phyloP scores from a whole-genome alignment of 306 rosid genomes.

The Casuarina equisetifolia region DNA sequence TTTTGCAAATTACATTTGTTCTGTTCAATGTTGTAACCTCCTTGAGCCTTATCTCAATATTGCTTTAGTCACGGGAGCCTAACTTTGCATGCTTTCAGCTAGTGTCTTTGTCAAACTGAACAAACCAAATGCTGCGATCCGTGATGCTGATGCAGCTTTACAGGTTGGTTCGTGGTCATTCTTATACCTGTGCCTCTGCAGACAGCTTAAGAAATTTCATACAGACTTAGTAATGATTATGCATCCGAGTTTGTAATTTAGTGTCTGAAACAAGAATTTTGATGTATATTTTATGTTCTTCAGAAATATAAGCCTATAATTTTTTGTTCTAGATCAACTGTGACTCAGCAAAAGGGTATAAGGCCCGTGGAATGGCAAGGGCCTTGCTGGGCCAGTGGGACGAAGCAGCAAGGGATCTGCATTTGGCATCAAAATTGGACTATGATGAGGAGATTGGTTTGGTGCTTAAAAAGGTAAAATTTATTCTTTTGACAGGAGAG shows the following conservation, averaged over 20 bases:
- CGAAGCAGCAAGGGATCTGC: slow-evolving; percentile 73
- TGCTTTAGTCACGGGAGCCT: slow-evolving; percentile 23
- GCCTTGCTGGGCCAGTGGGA: slow-evolving; percentile 82
- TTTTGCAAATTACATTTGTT: background rate
- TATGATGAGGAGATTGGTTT: slow-evolving; percentile 71
- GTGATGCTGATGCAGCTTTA: slow-evolving; percentile 81
- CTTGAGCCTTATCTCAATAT: background rate
- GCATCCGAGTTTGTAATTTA: background rate
- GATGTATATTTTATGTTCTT: background rate
- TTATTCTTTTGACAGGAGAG: slow-evolving; percentile 5
- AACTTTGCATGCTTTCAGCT: slow-evolving; percentile 50
- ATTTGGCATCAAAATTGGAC: slow-evolving; percentile 68
- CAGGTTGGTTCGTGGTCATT: slow-evolving; percentile 40
- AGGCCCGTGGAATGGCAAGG: slow-evolving; percentile 71
- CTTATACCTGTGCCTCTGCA: slow-evolving; percentile 14
- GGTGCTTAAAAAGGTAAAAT: slow-evolving; percentile 63
- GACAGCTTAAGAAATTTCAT: background rate
- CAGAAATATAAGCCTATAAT: background rate
- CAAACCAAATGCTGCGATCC: slow-evolving; percentile 83
- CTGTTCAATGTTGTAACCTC: background rate
- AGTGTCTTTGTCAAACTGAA: slow-evolving; percentile 60
- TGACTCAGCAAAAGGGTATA: slow-evolving; percentile 86
- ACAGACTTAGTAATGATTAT: background rate
- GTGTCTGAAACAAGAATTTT: background rate
- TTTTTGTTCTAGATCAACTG: slow-evolving; percentile 63